phyloP scores from a whole-genome alignment of 1,139 yeast genomes.

The Torulaspora pretoriensis region DNA sequence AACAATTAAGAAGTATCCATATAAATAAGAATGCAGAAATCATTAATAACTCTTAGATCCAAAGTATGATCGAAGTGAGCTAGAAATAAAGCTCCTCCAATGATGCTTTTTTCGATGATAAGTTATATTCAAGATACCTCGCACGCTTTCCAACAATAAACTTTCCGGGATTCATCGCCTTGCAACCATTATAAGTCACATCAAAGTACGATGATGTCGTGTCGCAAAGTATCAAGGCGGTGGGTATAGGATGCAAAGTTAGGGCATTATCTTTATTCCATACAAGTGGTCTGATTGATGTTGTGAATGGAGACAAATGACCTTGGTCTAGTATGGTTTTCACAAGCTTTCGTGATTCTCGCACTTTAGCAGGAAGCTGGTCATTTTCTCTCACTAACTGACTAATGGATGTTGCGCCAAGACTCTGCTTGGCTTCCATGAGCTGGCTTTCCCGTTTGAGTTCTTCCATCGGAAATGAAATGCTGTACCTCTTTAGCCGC shows the following conservation, averaged over 20 bases:
- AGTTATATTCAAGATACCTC: slow-evolving; percentile 67
- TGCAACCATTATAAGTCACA: slow-evolving; percentile 77
- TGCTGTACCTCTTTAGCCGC: slow-evolving; percentile 65
- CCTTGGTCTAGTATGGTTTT: slow-evolving; percentile 86
- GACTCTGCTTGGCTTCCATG: neutral
- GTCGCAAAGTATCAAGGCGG: slow-evolving; percentile 62
- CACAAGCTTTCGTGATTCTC: slow-evolving; percentile 70
- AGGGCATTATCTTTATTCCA: slow-evolving; percentile 69
- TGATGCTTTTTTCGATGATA: slow-evolving; percentile 50
- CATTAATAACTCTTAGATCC: neutral
- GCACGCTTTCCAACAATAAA: slow-evolving; percentile 49
- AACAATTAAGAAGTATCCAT: slow-evolving; percentile 48
- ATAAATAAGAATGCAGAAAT: slow-evolving; percentile 18
- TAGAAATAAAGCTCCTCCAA: slow-evolving; percentile 47
- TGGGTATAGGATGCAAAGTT: slow-evolving; percentile 74
- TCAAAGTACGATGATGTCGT: slow-evolving; percentile 66
- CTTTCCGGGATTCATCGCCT: slow-evolving; percentile 66
- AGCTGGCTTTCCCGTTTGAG: slow-evolving; percentile 33
- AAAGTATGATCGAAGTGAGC: neutral
- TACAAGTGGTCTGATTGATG: slow-evolving; percentile 55
- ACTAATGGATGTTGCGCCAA: slow-evolving; percentile 23
- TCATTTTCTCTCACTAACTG: slow-evolving; percentile 31
- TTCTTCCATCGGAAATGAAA: slow-evolving; percentile 46
- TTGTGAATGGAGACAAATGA: slow-evolving; percentile 73
- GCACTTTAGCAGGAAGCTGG: slow-evolving; percentile 39